A percentile compares a stretch with the other conserved stretches of the same genome.
phyloP scores from a whole-genome alignment of 2,329 filamentous ascomycete species.

The Trichoderma atroviride region DNA sequence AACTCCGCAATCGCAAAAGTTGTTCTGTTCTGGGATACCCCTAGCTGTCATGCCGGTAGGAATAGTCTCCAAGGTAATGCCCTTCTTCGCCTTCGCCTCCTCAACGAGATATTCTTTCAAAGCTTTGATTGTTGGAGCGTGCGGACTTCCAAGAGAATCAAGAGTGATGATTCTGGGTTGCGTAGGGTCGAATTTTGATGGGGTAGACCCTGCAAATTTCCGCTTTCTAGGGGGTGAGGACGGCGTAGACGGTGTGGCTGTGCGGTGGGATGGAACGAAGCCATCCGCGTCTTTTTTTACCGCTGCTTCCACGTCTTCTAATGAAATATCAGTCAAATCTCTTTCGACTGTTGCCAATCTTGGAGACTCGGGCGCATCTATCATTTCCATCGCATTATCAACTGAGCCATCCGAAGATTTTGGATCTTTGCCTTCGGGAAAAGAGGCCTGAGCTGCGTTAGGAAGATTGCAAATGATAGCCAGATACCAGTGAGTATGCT shows the following conservation, averaged over 20 bases:
- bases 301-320: constrained; percentile 29
- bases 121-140: constrained; percentile 64
- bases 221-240: constrained; percentile 25
- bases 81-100: constrained; percentile 69
- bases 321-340: constrained; percentile 32
- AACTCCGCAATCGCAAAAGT: constrained; percentile 87
- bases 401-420: constrained; percentile 17
- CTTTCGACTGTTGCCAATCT: constrained; percentile 30
- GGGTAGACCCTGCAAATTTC: constrained; percentile 28
- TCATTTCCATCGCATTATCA: constrained; percentile 26
- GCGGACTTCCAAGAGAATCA: constrained; percentile 75
- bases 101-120: constrained; percentile 76
- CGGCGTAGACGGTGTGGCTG: neutral
- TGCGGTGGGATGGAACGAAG: neutral
- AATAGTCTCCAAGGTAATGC: constrained; percentile 43
- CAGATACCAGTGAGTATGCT: constrained; percentile 87
- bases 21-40: constrained; percentile 76
- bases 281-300: constrained; percentile 12
- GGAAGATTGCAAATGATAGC: constrained; percentile 91
- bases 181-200: constrained; percentile 44
- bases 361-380: constrained; percentile 20
- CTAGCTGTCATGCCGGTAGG: constrained; percentile 66
- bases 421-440: constrained; percentile 20
- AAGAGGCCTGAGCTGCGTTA: constrained; percentile 51
- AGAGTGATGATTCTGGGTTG: constrained; percentile 79